These are phyloP conservation scores for Aspergillus mulundensis DNA, from an alignment of 495 filamentous ascomycete species.

Conservation along the genomic window DNA sequence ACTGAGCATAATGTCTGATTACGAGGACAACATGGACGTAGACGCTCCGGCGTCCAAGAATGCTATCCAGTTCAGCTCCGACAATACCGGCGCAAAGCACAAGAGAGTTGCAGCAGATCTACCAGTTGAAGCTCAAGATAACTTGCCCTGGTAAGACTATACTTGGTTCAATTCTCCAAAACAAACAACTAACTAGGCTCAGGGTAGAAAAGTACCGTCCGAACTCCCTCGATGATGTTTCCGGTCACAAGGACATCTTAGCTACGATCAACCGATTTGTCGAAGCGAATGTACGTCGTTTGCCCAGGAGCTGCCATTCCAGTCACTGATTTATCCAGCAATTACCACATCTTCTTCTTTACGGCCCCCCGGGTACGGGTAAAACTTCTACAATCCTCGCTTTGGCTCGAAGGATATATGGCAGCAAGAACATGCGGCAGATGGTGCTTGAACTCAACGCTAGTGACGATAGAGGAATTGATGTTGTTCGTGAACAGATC, in stretches of 20 bases:
- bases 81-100: constrained; percentile 68
- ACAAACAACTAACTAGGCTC: constrained; percentile 8
- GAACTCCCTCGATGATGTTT: constrained; percentile 82
- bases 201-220: constrained; percentile 99
- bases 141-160: constrained; percentile 72
- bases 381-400: constrained; percentile 95
- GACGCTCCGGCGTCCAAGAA: constrained; percentile 54
- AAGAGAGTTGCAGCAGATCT: constrained; percentile 91
- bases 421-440: constrained; percentile 85
- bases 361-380: constrained; percentile 93
- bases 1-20: constrained; percentile 71
- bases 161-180: not conserved
- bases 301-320: not conserved
- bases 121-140: constrained; percentile 90
- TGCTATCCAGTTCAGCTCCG: constrained; percentile 51
- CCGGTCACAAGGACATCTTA: constrained; percentile 96
- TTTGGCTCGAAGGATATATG: constrained; percentile 89
- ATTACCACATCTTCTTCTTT: constrained; percentile 94
- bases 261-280: constrained; percentile 97
- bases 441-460: constrained; percentile 98
- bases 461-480: constrained; percentile 95
- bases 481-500: constrained; percentile 97
- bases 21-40: constrained; percentile 87
- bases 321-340: constrained; percentile 40
- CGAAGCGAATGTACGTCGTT: constrained; percentile 65